Percentiles rank a stretch among this genome's conserved stretches.
These are phyloP conservation scores for Tulasnella calospora DNA, from an alignment of 768 basidiomycete genomes.

Conservation along the genomic window DNA sequence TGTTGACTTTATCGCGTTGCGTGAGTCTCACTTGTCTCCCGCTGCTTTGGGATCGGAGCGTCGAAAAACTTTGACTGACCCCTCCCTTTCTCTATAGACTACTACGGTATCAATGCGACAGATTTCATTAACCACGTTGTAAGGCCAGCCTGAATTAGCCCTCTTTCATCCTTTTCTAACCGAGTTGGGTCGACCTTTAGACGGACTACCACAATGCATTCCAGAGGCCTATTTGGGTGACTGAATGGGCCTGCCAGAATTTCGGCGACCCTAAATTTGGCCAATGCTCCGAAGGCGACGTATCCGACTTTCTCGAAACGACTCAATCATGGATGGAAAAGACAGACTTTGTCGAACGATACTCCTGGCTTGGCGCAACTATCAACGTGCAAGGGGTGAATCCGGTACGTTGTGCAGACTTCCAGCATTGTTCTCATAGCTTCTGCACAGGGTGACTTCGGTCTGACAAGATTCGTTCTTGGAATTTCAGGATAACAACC, in stretches of 20 bases:
- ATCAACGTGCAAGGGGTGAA: constrained; percentile 48
- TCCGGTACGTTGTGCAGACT: constrained; percentile 35
- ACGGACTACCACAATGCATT: constrained; percentile 51
- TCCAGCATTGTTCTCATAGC: neutral
- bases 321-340: constrained; percentile 54
- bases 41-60: neutral
- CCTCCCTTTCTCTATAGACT: constrained; percentile 35
- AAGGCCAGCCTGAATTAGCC: neutral
- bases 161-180: neutral
- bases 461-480: neutral
- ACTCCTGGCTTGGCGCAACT: constrained; percentile 60
- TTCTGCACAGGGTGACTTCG: neutral
- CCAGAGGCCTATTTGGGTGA: constrained; percentile 53
- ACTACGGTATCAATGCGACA: constrained; percentile 52
- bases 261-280: constrained; percentile 25
- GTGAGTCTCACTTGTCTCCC: constrained; percentile 35
- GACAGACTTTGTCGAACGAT: constrained; percentile 52
- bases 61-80: neutral
- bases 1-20: constrained; percentile 55
- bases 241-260: constrained; percentile 53
- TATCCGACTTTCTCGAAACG: constrained; percentile 47
- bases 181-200: neutral
- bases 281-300: constrained; percentile 47
- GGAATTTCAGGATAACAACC: neutral
- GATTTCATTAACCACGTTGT: constrained; percentile 49